Conservation (phyloP, 768 basidiomycete species). For the Lentinula edodes region DNA sequence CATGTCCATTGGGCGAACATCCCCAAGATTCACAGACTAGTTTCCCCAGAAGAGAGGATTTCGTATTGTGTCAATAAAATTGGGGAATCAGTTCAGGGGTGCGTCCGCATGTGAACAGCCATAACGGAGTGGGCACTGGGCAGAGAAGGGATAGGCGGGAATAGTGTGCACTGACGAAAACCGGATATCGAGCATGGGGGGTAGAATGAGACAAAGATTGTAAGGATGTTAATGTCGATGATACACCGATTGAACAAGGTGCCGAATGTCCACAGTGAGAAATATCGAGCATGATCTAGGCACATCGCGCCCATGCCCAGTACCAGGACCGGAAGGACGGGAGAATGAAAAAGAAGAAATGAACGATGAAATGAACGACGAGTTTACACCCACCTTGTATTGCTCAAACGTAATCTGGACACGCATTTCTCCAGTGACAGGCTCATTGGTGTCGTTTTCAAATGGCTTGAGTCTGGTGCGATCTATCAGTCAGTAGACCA, state of each 20-base stretch:
- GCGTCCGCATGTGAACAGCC: background rate
- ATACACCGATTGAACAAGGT: too few species aligned
- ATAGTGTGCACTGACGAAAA: background rate
- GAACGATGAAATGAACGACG: background rate
- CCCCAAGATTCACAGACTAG: too few species aligned
- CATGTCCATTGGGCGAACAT: too few species aligned
- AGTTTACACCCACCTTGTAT: constrained; percentile 57
- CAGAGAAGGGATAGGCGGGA: background rate
- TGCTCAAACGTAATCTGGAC: constrained; percentile 93
- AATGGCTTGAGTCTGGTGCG: constrained; percentile 58
- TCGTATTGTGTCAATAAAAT: too few species aligned
- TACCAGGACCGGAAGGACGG: too few species aligned
- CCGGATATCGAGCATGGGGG: background rate
- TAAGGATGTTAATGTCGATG: too few species aligned
- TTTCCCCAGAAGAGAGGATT: too few species aligned
- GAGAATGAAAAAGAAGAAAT: background rate
- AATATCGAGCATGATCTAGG: too few species aligned
- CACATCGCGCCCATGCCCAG: too few species aligned
- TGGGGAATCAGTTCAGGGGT: too few species aligned
- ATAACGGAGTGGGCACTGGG: background rate
- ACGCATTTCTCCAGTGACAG: constrained; percentile 89
- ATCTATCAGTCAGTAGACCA: constrained; percentile 7
- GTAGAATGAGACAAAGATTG: too few species aligned
- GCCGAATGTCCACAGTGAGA: too few species aligned
- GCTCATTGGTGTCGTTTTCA: constrained; percentile 52